These are phyloP conservation scores for Zymoseptoria tritici DNA, from an alignment of 2,329 filamentous ascomycete species.

Conservation along the genomic window DNA sequence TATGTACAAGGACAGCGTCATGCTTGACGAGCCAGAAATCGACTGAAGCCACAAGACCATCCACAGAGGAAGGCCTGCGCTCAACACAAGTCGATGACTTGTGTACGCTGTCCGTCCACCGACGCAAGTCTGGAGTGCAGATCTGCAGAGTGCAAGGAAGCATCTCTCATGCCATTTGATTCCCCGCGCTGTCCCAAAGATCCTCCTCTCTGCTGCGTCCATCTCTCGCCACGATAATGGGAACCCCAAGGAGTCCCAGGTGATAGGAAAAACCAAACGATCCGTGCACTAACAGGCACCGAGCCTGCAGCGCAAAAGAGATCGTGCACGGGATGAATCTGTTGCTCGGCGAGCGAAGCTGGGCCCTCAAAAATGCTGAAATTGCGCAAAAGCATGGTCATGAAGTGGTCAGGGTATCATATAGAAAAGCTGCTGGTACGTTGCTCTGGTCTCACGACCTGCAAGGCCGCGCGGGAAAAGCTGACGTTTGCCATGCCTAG, in stretches of 20 bases:
- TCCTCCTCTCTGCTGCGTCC: not conserved
- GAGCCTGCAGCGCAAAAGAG: slow-evolving; percentile 16
- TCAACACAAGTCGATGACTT: not conserved
- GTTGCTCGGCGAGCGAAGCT: slow-evolving; percentile 9
- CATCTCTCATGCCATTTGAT: not conserved
- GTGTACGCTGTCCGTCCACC: not conserved
- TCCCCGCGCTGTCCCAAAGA: no score
- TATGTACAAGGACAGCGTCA: not conserved
- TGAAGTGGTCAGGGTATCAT: slow-evolving; percentile 17
- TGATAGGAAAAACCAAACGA: slow-evolving; percentile 7
- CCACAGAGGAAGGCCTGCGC: not conserved
- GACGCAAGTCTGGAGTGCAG: not conserved
- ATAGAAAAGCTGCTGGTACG: slow-evolving; percentile 16
- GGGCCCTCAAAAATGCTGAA: not conserved
- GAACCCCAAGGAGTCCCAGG: not conserved
- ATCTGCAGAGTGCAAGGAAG: not conserved
- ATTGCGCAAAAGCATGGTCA: slow-evolving; percentile 6
- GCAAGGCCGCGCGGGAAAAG: slow-evolving; percentile 5
- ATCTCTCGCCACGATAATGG: not conserved
- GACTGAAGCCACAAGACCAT: not conserved
- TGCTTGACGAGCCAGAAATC: not conserved
- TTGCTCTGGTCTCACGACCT: slow-evolving; percentile 10
- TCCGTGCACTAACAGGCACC: slow-evolving; percentile 16
- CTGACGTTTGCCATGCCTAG: slow-evolving; percentile 14
- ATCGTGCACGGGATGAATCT: slow-evolving; percentile 13